Percentiles rank a stretch among this genome's conserved stretches.
phyloP scores from a whole-genome alignment of 2,329 filamentous ascomycete species.

The Dryadomyces quercus-mongolicae region DNA sequence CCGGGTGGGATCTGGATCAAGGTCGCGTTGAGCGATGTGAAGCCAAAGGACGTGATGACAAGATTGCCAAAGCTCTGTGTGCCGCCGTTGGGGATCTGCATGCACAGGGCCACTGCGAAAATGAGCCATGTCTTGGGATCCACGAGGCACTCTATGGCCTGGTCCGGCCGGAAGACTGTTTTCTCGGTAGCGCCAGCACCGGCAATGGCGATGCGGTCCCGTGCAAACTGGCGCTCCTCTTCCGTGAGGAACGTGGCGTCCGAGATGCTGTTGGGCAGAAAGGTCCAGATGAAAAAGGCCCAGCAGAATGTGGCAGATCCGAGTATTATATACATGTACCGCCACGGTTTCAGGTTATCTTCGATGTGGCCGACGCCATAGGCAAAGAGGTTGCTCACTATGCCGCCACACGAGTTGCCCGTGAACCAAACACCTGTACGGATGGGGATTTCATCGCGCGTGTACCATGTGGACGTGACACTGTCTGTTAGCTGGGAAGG shows the following conservation, averaged over 20 bases:
- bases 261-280: conserved; percentile 41
- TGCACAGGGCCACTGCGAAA: conserved; percentile 36
- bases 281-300: conserved; percentile 32
- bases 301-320: conserved; percentile 21
- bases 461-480: conserved; percentile 44
- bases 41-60: conserved; percentile 42
- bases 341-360: conserved; percentile 23
- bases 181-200: conserved; percentile 40
- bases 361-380: conserved; percentile 44
- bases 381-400: conserved; percentile 36
- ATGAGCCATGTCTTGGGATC: conserved; percentile 52
- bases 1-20: conserved; percentile 49
- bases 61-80: conserved; percentile 47
- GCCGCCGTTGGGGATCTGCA: conserved; percentile 50
- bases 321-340: conserved; percentile 17
- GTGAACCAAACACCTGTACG: conserved; percentile 45
- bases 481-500: conserved; percentile 15
- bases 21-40: conserved; percentile 39
- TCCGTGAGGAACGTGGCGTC: conserved; percentile 44
- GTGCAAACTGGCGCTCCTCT: conserved; percentile 36
- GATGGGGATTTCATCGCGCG: conserved; percentile 40
- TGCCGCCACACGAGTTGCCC: conserved; percentile 35
- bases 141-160: conserved; percentile 38
- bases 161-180: conserved; percentile 34
- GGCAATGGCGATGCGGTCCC: conserved; percentile 32